phyloP scores from a whole-genome alignment of 2,329 filamentous ascomycete genomes.

The Paradendryphiella salina region DNA sequence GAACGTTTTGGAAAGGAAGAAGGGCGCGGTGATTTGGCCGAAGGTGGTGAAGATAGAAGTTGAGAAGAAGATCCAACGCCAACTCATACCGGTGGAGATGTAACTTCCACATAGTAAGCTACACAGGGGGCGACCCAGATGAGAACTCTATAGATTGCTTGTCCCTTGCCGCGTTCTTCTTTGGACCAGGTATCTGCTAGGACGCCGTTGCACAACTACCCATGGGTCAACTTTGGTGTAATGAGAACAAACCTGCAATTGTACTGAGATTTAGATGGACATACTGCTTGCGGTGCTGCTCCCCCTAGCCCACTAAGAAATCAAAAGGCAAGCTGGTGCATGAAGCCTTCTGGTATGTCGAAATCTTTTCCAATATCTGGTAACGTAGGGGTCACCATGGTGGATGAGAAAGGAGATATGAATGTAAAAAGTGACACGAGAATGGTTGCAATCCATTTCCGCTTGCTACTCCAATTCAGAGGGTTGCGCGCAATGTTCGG shows the following conservation, averaged over 20 bases:
- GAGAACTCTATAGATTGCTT: constrained; percentile 64
- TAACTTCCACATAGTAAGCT: constrained; percentile 48
- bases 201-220: constrained; percentile 40
- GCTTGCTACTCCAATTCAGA: constrained; percentile 51
- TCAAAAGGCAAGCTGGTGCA: constrained; percentile 38
- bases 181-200: constrained; percentile 60
- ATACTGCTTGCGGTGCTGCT: constrained; percentile 38
- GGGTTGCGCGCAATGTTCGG: constrained; percentile 53
- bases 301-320: constrained; percentile 43
- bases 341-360: constrained; percentile 35
- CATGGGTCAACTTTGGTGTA: neutral
- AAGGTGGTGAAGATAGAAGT: constrained; percentile 64
- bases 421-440: constrained; percentile 49
- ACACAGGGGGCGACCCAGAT: constrained; percentile 66
- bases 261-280: constrained; percentile 1
- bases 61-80: constrained; percentile 73
- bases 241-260: neutral
- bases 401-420: constrained; percentile 46
- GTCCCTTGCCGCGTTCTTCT: constrained; percentile 64
- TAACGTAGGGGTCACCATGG: constrained; percentile 46
- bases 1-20: constrained; percentile 59
- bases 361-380: constrained; percentile 38
- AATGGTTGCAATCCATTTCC: constrained; percentile 53
- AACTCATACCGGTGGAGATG: constrained; percentile 46
- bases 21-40: constrained; percentile 63